Percentiles rank a stretch among this genome's conserved stretches.
Conservation (phyloP, 176 grass and related monocot genomes). For the Zizania latifolia region DNA sequence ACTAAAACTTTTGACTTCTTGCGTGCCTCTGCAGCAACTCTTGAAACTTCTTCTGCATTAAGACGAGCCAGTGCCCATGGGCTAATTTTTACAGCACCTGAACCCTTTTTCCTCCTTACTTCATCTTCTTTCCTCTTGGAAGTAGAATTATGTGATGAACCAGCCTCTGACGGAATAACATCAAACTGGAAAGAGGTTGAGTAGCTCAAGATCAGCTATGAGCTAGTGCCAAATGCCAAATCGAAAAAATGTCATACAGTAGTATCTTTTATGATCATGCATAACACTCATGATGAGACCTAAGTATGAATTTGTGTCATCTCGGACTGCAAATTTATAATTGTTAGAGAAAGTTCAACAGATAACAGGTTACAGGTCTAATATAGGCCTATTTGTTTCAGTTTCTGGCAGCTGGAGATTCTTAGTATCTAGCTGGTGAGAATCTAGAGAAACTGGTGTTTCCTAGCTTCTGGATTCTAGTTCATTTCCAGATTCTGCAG, state of each 20-base stretch:
- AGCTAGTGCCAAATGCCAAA: slow-evolving; percentile 7
- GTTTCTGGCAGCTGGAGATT: too few relatives aligned
- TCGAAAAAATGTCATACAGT: neutral
- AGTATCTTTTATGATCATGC: slow-evolving; percentile 2
- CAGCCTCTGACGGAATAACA: slow-evolving; percentile 87
- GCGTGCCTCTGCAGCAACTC: slow-evolving; percentile 79
- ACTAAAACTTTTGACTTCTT: slow-evolving; percentile 87
- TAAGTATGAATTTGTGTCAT: slow-evolving; percentile 23
- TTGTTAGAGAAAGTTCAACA: neutral
- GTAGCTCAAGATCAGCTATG: slow-evolving; percentile 21
- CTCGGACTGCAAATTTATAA: slow-evolving; percentile 2
- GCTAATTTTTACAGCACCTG: slow-evolving; percentile 72
- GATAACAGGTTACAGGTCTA: neutral
- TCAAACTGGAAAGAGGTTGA: slow-evolving; percentile 59
- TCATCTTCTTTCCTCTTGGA: slow-evolving; percentile 73
- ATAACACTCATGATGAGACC: neutral
- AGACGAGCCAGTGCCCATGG: slow-evolving; percentile 94
- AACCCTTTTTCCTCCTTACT: slow-evolving; percentile 56
- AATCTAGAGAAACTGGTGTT: too few relatives aligned
- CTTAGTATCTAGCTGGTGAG: too few relatives aligned
- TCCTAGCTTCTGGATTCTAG: too few relatives aligned
- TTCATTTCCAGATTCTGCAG: too few relatives aligned
- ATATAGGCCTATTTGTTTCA: too few relatives aligned
- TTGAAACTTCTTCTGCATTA: slow-evolving; percentile 96
- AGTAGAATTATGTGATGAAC: slow-evolving; percentile 57